Evolutionary conservation across 352 stramenopile species (phyloP), one percentile per base, ranked within the genome.

Genomic region (Phytophthora palmivora): DNA sequence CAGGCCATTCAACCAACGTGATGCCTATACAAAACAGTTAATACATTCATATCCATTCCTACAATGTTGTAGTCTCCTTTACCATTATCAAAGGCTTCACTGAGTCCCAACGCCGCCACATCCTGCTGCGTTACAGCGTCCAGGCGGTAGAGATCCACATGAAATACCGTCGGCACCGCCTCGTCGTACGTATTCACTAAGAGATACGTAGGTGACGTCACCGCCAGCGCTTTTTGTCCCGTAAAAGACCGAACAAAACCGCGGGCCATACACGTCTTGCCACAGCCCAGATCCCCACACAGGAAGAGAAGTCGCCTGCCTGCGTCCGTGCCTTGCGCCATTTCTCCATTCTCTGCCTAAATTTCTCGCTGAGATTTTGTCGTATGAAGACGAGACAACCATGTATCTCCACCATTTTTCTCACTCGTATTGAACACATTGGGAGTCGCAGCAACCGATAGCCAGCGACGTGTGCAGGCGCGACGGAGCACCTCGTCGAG

Each of bases 141-240:
- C 39, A 98, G 70, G 14, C 94, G 81, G 60, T 98, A 98, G 2
- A 98, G 63, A 72, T 98, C 94, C 48, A 98, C 91, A 58, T 98
- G 94, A 65, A 95, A 91, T 24, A 98, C 85, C 3, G 49, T 12
- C 2, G 59, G 43, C 21, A 70, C 2, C 1, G 58, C 44, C 15
- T 72, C 63, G 5, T 91, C 82, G 72, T 98, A 98, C 8, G 88
- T 94, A 67, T 98, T 98, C 6, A 95, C 89, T 11, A 98, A 80
- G 39, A 98, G 72, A 74, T 97, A 98, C 11, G 92, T 98, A 0
- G 94, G 93, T 22, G 92, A 98, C 12, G 92, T 98, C 19, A 98
- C 89, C 14, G 80, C 63, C 38, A 96, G 55, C 24, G 74, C 55
- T 8, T 61, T 26, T 48, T 84, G 59, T 11, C 72, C 44, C 0